Evolutionary conservation across 2,329 filamentous ascomycete genomes (phyloP), one percentile per base, ranked within the genome.

Genomic region (Lasiodiplodia sp.): DNA sequence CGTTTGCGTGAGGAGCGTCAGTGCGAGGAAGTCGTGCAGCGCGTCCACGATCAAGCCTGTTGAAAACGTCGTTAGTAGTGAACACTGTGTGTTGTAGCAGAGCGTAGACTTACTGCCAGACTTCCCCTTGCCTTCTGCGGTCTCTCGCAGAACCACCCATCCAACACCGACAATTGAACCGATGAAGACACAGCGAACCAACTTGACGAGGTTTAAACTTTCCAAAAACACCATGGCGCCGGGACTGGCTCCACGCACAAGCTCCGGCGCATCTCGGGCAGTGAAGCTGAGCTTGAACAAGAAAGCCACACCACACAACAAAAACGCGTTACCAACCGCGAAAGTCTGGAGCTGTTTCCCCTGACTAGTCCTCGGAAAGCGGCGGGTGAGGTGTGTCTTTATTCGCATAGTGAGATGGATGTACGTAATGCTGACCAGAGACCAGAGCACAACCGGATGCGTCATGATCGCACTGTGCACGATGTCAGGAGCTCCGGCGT

Each of bases 231-330:
- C 77, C 21, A 89, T 79, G 38, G 84, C 76, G 0, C 79, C 70
- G n/a, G 73, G 71, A 70, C 76, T 74, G 4, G 84, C 77, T 23
- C 78, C 78, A 14, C 72, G 77, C 10, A 82, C 79, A 23, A 97
- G 84, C 78, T 98, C 96, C 0, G 95, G 94, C 0, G 94, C 92
- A 78, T 98, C 96, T 66, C 93, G 90, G 57, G 89, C 87, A 0
- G 94, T 96, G 76, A 97, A 98, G 1, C 91, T 90, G 28, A 97
- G 82, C 80, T 99, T 99, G 85, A 98, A 99, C 4, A 90, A 85
- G 25, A 96, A 86, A 0, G 92, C 91, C 18, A 86, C 82, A 11
- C 83, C 77, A 3, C 84, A 81, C 3, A 89, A 72, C 12, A 85
- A 28, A 8, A 77, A 74, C 3, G 68, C 53, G 18, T 62, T 64